A percentile compares a stretch with the other conserved stretches of the same genome.
Evolutionary conservation across 345 rosid genomes (phyloP).

Genomic region (Eutrema heterophyllum): DNA sequence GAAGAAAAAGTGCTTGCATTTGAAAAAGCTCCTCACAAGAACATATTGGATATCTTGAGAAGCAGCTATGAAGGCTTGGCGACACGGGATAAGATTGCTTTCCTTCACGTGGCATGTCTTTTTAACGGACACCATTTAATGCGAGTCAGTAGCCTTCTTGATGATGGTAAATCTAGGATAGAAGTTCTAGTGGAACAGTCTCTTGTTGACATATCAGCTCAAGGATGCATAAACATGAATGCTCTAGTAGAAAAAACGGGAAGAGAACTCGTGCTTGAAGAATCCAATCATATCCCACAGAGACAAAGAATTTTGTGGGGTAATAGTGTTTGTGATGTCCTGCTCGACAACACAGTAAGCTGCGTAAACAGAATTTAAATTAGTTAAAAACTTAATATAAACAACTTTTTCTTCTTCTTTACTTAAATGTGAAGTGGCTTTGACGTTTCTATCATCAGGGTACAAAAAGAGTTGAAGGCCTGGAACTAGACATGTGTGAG

Average conservation of each 20-base stretch:
- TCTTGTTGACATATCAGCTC: constrained; percentile 2
- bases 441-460: neutral
- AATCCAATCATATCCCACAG: neutral
- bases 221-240: constrained; percentile 4
- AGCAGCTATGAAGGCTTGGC: constrained; percentile 1
- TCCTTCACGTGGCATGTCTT: constrained; percentile 15
- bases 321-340: neutral
- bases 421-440: neutral
- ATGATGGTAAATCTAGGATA: neutral
- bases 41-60: neutral
- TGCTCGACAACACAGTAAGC: neutral
- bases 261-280: neutral
- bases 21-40: neutral
- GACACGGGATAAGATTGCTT: neutral
- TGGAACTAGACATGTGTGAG: neutral
- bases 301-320: neutral
- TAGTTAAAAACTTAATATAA: no score
- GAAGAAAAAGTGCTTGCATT: neutral
- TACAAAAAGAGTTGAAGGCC: neutral
- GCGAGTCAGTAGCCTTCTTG: neutral
- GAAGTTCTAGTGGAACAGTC: neutral
- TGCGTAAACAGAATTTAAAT: neutral
- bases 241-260: constrained; percentile 8
- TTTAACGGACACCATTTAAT: neutral
- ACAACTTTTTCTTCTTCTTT: neutral